Evolutionary conservation across 2,329 filamentous ascomycete genomes (phyloP).

Genomic region (Teratosphaeria epicoccoides): DNA sequence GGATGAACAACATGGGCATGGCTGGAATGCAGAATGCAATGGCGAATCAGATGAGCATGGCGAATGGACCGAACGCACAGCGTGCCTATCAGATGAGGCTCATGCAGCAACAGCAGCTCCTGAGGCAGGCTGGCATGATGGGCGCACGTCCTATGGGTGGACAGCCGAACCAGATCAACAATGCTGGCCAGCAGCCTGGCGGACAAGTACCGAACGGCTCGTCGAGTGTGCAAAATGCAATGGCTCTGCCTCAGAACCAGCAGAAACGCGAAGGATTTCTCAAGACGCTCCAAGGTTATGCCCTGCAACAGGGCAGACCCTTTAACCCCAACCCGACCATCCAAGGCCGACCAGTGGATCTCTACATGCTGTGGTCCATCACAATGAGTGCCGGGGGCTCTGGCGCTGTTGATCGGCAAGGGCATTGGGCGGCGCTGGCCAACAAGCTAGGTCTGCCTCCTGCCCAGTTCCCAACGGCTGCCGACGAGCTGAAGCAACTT

Average conservation of each 20-base stretch:
- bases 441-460: conserved; percentile 35
- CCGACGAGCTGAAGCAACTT: conserved; percentile 56
- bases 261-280: conserved; percentile 35
- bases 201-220: conserved; percentile 16
- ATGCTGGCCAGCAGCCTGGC: conserved; percentile 11
- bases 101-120: conserved; percentile 61
- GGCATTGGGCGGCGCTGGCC: conserved; percentile 65
- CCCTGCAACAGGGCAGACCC: conserved; percentile 60
- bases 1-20: conserved; percentile 23
- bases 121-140: conserved; percentile 35
- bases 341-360: conserved; percentile 60
- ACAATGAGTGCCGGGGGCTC: conserved; percentile 71
- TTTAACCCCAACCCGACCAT: conserved; percentile 67
- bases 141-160: conserved; percentile 15
- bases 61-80: conserved; percentile 50
- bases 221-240: conserved; percentile 8
- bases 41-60: conserved; percentile 29
- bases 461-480: conserved; percentile 48
- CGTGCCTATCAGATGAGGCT: conserved; percentile 79
- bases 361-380: conserved; percentile 66
- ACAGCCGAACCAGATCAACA: conserved; percentile 19
- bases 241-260: conserved; percentile 8
- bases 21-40: conserved; percentile 28
- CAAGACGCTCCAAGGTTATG: conserved; percentile 66
- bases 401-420: conserved; percentile 56